Base-by-base conservation (phyloP, 1,139 yeast genomes). In the Nakaseomyces sp. region DNA sequence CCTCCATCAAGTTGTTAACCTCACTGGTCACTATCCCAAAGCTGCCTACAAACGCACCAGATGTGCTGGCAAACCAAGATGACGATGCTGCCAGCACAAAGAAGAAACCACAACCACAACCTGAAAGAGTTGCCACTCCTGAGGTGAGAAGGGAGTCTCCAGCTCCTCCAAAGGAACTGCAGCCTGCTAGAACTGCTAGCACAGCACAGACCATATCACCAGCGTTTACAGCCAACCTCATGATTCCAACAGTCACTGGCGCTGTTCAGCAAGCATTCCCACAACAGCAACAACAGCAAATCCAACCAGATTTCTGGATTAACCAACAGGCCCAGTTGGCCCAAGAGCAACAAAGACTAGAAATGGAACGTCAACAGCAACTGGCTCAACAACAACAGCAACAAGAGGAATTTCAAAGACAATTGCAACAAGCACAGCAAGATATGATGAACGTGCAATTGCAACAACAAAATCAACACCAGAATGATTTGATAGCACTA, bases 21-120 rank as follows among this genome's bases (percentile, higher is more conserved):
- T 77, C 89, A 42, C 73, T 91, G 61, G 82, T 91, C 40, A 81
- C 93, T 2, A 81, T 91, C 50, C 98, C 98, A 33, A 78, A 84
- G 55, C 71, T 91, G 45, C 79, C 89, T 8, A 67, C 68, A 42
- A 77, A 83, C 12, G 87, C 96, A 15, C 87, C 88, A 40, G 44
- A 48, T 44, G 45, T 53, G 17, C 30, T 18, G 12, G 45, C 26
- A 18, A 36, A 37, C 7, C 24, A 18, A 20, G 38, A 31, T 3
- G 48, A 46, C n/a, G 49, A 48, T 12, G 45, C 48, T 13, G 47
- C 40, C 29, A 43, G 45, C 17, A 45, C 37, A 32, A 46, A 30
- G 24, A 26, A 40, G 35, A 44, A 24, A 2, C 12, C 33, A 10
- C 31, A 42, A 16, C 43, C 43, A 30, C 44, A 35, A 24, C 19